Percentiles rank a stretch among this genome's conserved stretches.
phyloP scores from a whole-genome alignment of 371 early-diverging fungal genomes.

The Paramicrosporidium saccamoebae region DNA sequence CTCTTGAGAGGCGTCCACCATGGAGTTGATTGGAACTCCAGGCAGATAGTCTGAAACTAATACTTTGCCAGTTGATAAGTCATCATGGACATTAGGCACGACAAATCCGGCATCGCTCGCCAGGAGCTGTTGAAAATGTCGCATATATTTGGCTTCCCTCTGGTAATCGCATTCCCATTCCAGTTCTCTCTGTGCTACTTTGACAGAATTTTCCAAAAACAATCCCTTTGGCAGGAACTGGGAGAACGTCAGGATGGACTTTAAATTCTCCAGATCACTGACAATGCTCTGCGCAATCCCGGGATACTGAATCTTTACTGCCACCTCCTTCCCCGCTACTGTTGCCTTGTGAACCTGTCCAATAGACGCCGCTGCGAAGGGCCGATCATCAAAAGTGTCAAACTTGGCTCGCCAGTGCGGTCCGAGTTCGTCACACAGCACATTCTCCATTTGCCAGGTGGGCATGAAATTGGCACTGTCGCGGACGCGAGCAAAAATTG shows the following conservation, averaged over 20 bases:
- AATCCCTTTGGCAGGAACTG: constrained; percentile 62
- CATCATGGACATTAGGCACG: constrained; percentile 32
- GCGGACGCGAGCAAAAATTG: constrained; percentile 49
- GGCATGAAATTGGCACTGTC: constrained; percentile 89
- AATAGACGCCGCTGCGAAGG: constrained; percentile 81
- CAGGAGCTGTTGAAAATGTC: constrained; percentile 20
- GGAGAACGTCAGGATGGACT: constrained; percentile 33
- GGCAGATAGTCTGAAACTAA: constrained; percentile 39
- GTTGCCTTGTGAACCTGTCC: constrained; percentile 68
- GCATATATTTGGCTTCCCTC: constrained; percentile 45
- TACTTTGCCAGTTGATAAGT: constrained; percentile 28
- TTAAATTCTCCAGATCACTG: constrained; percentile 48
- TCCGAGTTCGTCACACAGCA: constrained; percentile 33
- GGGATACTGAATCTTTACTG: constrained; percentile 86
- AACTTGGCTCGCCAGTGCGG: constrained; percentile 33
- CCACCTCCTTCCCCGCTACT: constrained; percentile 14
- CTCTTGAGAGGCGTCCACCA: constrained; percentile 17
- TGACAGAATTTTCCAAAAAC: constrained; percentile 77
- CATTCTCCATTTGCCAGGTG: constrained; percentile 33
- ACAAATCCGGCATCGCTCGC: constrained; percentile 18
- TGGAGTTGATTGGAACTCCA: constrained; percentile 30
- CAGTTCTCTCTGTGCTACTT: constrained; percentile 59
- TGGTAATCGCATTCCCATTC: constrained; percentile 73
- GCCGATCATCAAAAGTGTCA: constrained; percentile 21
- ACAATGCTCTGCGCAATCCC: constrained; percentile 62